A percentile compares a stretch with the other conserved stretches of the same genome.
Conservation (phyloP, 169 alveolate species). For the Cryptosporidium parvum region DNA sequence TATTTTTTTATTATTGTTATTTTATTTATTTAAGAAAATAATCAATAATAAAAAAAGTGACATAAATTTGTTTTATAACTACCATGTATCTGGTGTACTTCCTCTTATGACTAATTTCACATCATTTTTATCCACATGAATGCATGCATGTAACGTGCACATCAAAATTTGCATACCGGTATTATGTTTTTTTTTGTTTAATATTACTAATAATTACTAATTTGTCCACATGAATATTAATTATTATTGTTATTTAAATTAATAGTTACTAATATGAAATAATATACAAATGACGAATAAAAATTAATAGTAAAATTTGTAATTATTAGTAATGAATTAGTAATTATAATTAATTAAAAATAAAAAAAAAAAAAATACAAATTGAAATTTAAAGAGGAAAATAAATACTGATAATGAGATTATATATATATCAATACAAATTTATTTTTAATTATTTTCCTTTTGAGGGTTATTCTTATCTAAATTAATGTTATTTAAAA, state of each 20-base stretch:
- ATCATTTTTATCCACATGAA: conserved; percentile 38
- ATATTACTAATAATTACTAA: conserved; percentile 2
- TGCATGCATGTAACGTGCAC: conserved; percentile 60
- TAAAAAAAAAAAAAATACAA: neutral
- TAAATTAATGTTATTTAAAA: conserved; percentile 8
- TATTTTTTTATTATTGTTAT: conserved; percentile 12
- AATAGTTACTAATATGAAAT: too few relatives aligned
- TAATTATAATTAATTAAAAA: neutral
- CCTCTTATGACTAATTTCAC: conserved; percentile 20
- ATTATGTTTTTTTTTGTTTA: conserved; percentile 1
- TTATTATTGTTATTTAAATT: neutral
- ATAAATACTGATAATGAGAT: neutral
- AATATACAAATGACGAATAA: neutral
- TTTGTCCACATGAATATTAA: conserved; percentile 21
- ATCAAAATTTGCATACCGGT: conserved; percentile 31
- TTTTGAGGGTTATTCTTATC: neutral
- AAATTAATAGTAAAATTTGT: neutral
- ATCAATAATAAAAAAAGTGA: conserved; percentile 29
- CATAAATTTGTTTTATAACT: neutral
- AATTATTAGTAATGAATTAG: neutral
- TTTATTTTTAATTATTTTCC: neutral
- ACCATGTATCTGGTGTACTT: conserved; percentile 20
- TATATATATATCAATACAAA: neutral
- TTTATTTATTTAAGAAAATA: conserved; percentile 11
- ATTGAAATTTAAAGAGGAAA: neutral